Base-by-base conservation (phyloP, 306 rosid genomes). In the Cicer judaicum region DNA sequence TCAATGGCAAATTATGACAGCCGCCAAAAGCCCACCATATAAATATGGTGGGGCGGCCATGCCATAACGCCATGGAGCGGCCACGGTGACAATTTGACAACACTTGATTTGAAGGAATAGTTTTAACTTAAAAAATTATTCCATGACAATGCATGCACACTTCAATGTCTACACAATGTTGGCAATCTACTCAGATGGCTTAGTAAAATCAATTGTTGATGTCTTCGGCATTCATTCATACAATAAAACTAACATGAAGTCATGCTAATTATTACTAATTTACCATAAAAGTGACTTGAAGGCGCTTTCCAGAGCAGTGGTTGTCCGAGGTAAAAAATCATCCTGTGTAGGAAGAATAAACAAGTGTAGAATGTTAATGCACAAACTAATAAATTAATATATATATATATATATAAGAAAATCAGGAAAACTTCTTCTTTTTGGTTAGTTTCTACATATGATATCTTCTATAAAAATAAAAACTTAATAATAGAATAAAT, bases 311-410 rank as follows among this genome's bases (percentile, higher is more conserved):
- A 88, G 68, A 60, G 96, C 89, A 10, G 95, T 85, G 7, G 93
- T 84, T 72, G 96, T 89, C 77, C 99, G 89, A 6, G 99, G 97
- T 83, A 92, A 85, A 88, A 94, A 92, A 84, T 94, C 99, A 29
- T 94, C 97, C 99, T 92, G 92, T 53, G 74, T 72, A 57, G 21
- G 55, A 50, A 49, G 16, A 75, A 62, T 50, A 68, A 78, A 52
- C 70, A 50, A 21, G 41, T 60, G 63, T 38, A 78, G 64, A 68
- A 71, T 11, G 68, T 62, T 55, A 84, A 83, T 15, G 5, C 16
- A 66, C 5, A 73, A 59, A 64, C 77, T 77, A 66, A 29, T 59
- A 68, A 79, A 75, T 16, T 46, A 24, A 62, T 36, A 77, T 65
- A 57, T 63, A 72, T 29, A 29, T 29, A 29, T 24, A 24, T 24